Conservation (phyloP, 495 filamentous ascomycete genomes). For the Cairneyella variabilis region DNA sequence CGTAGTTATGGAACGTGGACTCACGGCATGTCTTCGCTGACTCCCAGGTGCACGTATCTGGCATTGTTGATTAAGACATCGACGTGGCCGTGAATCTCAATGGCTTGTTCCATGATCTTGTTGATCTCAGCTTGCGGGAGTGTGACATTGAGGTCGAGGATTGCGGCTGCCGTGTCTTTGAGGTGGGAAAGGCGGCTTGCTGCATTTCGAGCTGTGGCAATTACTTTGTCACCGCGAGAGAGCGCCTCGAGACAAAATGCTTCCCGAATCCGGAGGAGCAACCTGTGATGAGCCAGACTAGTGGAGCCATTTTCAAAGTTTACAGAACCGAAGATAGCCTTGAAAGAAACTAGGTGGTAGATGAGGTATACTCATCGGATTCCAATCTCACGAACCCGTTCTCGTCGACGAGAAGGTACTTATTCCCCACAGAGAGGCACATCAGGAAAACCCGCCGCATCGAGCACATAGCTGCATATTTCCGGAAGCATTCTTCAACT, state of each 20-base stretch:
- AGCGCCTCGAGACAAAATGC: slow-evolving; percentile 37
- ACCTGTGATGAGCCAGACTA: slow-evolving; percentile 41
- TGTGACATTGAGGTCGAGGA: slow-evolving; percentile 43
- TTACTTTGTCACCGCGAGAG: slow-evolving; percentile 48
- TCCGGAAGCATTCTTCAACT: too few relatives aligned
- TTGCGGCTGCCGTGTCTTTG: slow-evolving; percentile 34
- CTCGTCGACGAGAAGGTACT: too few relatives aligned
- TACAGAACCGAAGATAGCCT: too few relatives aligned
- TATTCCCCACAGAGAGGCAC: too few relatives aligned
- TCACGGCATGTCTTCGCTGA: slow-evolving; percentile 40
- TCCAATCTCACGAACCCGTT: too few relatives aligned
- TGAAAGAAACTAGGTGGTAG: too few relatives aligned
- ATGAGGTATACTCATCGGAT: too few relatives aligned
- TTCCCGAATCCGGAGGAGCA: slow-evolving; percentile 45
- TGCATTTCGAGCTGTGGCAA: slow-evolving; percentile 46
- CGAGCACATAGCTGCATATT: too few relatives aligned
- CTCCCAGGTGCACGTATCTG: slow-evolving; percentile 33
- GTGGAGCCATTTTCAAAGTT: slow-evolving; percentile 18
- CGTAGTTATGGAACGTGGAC: too few relatives aligned
- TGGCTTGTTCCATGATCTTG: slow-evolving; percentile 34
- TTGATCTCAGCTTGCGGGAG: slow-evolving; percentile 31
- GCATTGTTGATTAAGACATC: slow-evolving; percentile 53
- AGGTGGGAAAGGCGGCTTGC: slow-evolving; percentile 28
- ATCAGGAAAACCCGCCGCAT: too few relatives aligned
- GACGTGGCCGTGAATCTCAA: slow-evolving; percentile 38